Percentiles rank a stretch among this genome's conserved stretches.
Evolutionary conservation across 2,329 filamentous ascomycete genomes (phyloP).

Genomic region (Fusarium illudens): DNA sequence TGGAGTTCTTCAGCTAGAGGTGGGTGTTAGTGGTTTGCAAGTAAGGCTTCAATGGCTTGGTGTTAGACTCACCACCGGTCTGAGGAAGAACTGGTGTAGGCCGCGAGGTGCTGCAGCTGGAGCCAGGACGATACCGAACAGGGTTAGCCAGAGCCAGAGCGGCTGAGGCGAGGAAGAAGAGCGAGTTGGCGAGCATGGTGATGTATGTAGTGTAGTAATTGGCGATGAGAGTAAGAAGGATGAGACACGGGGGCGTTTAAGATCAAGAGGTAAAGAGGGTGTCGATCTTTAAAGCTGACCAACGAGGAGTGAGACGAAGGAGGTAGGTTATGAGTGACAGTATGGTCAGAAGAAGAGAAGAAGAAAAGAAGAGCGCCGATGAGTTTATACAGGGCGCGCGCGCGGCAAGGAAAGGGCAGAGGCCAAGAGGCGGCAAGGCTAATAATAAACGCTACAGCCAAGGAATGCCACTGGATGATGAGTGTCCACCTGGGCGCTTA

Average conservation of each 20-base stretch:
- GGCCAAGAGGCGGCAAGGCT: slow-evolving; percentile 39
- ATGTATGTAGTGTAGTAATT: too few species aligned
- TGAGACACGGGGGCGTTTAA: slow-evolving; percentile 26
- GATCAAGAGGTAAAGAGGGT: slow-evolving; percentile 17
- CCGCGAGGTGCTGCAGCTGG: slow-evolving; percentile 23
- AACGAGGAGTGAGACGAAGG: slow-evolving; percentile 18
- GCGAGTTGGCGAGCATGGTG: slow-evolving; percentile 47
- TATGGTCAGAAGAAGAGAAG: neutral
- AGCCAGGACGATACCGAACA: slow-evolving; percentile 26
- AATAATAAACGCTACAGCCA: slow-evolving; percentile 42
- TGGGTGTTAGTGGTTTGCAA: slow-evolving; percentile 27
- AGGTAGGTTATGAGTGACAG: slow-evolving; percentile 6
- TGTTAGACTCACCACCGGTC: slow-evolving; percentile 48
- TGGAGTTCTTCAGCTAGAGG: slow-evolving; percentile 54
- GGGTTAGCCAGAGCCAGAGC: slow-evolving; percentile 46
- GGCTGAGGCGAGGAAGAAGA: slow-evolving; percentile 47
- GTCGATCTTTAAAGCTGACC: slow-evolving; percentile 30
- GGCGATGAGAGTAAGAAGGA: slow-evolving; percentile 9
- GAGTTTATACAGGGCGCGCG: slow-evolving; percentile 30
- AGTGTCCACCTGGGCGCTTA: slow-evolving; percentile 42
- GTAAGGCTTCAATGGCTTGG: neutral
- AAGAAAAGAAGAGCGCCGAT: slow-evolving; percentile 19
- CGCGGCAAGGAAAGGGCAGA: slow-evolving; percentile 27
- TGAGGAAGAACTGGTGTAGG: slow-evolving; percentile 48
- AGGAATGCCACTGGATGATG: slow-evolving; percentile 29